A percentile compares a stretch with the other conserved stretches of the same genome.
These are phyloP conservation scores for Diaporthe sp. DNA, from an alignment of 2,329 filamentous ascomycete genomes.

Conservation along the genomic window DNA sequence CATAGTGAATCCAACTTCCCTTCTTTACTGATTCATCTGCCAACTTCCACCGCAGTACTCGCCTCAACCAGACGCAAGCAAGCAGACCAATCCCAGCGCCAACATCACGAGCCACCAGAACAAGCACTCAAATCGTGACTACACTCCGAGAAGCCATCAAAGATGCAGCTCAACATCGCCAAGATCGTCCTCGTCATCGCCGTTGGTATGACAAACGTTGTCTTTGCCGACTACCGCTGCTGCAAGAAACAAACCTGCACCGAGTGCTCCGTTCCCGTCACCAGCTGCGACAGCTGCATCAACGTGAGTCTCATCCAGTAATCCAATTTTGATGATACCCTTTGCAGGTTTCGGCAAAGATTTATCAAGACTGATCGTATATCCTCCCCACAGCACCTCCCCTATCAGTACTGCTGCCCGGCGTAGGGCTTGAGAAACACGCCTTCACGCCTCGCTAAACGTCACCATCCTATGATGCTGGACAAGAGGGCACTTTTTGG, in stretches of 20 bases:
- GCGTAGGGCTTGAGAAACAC: background rate
- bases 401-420: background rate
- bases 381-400: too few species aligned
- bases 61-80: background rate
- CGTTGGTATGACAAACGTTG: background rate
- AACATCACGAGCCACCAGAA: background rate
- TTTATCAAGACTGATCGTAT: background rate
- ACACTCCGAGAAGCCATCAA: too few species aligned
- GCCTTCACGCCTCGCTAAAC: too few species aligned
- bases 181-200: background rate
- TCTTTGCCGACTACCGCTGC: background rate
- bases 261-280: background rate
- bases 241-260: background rate
- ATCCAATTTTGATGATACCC: background rate
- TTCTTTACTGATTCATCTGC: background rate
- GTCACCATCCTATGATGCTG: background rate
- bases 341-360: background rate
- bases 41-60: background rate
- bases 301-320: background rate
- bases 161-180: background rate
- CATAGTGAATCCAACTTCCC: background rate
- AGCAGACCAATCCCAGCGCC: background rate
- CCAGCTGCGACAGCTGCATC: background rate
- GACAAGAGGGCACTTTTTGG: background rate
- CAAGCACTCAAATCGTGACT: background rate